These are phyloP conservation scores for Multifurca ochricompacta DNA, from an alignment of 768 basidiomycete species.

Conservation along the genomic window DNA sequence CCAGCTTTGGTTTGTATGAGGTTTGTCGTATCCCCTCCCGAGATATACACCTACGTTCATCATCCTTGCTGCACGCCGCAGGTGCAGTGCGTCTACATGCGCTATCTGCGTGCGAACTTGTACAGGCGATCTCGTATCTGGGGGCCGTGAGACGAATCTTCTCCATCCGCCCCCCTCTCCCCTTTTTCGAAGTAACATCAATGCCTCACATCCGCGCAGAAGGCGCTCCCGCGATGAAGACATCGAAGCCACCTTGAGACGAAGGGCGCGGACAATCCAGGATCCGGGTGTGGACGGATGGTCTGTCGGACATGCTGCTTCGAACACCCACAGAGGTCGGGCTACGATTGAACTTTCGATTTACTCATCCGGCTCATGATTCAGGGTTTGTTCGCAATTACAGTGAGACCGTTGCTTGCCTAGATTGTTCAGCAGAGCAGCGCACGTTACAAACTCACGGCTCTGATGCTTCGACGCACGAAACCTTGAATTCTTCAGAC, in stretches of 20 bases:
- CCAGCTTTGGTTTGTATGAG: conserved; percentile 7
- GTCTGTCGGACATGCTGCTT: conserved; percentile 41
- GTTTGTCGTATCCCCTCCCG: neutral
- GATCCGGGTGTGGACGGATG: conserved; percentile 34
- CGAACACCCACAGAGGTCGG: conserved; percentile 37
- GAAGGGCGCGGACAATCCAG: neutral
- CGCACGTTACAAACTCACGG: neutral
- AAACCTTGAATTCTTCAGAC: neutral
- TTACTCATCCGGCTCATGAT: neutral
- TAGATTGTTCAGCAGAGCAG: conserved; percentile 9
- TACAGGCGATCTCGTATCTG: conserved; percentile 28
- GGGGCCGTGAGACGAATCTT: conserved; percentile 28
- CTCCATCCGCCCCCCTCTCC: conserved; percentile 27
- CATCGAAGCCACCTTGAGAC: neutral
- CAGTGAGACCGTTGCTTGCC: conserved; percentile 7
- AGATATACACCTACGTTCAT: neutral
- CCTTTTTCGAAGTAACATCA: conserved; percentile 25
- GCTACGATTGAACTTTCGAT: neutral
- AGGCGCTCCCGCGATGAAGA: conserved; percentile 12
- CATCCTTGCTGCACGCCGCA: conserved; percentile 13
- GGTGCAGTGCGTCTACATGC: conserved; percentile 36
- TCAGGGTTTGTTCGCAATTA: neutral
- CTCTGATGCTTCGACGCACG: neutral
- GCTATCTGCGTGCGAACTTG: conserved; percentile 41
- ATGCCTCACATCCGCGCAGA: neutral